Evolutionary conservation across 176 grass and related monocot species (phyloP).

Genomic region (Aegilops tauschii): DNA sequence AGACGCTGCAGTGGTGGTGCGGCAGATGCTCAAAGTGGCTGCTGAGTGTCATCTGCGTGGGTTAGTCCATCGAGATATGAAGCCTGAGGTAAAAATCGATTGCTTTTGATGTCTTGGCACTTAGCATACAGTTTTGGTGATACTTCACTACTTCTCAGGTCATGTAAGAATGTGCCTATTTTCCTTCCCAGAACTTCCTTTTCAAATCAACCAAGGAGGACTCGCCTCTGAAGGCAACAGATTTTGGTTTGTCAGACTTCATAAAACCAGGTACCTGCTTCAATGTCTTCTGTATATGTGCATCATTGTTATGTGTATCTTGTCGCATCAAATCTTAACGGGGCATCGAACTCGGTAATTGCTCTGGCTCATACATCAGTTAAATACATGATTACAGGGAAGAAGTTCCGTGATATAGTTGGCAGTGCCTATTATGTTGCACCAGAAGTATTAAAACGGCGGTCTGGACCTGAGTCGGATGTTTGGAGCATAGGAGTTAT

Average conservation of each 20-base stretch:
- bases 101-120: slow-evolving; percentile 17
- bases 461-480: slow-evolving; percentile 91
- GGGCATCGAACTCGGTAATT: background rate
- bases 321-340: slow-evolving; percentile 10
- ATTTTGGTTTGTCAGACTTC: slow-evolving; percentile 96
- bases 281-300: background rate
- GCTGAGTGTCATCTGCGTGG: slow-evolving; percentile 96
- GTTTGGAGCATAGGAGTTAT: slow-evolving; percentile 99
- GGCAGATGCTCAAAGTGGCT: slow-evolving; percentile 98
- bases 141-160: slow-evolving; percentile 50
- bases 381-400: slow-evolving; percentile 53
- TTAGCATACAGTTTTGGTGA: slow-evolving; percentile 44
- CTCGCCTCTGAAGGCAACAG: slow-evolving; percentile 88
- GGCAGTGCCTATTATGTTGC: slow-evolving; percentile 99
- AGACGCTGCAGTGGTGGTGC: slow-evolving; percentile 93
- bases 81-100: slow-evolving; percentile 83
- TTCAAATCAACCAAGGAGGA: slow-evolving; percentile 85
- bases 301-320: slow-evolving; percentile 29
- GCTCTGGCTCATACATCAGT: slow-evolving; percentile 11
- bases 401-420: slow-evolving; percentile 92
- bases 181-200: slow-evolving; percentile 96
- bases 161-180: slow-evolving; percentile 55
- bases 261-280: slow-evolving; percentile 80
- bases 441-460: slow-evolving; percentile 89
- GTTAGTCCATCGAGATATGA: slow-evolving; percentile 98